Conservation (phyloP, 225 moss, liverwort and hornwort species). For the Pseudisothecium myosuroides region DNA sequence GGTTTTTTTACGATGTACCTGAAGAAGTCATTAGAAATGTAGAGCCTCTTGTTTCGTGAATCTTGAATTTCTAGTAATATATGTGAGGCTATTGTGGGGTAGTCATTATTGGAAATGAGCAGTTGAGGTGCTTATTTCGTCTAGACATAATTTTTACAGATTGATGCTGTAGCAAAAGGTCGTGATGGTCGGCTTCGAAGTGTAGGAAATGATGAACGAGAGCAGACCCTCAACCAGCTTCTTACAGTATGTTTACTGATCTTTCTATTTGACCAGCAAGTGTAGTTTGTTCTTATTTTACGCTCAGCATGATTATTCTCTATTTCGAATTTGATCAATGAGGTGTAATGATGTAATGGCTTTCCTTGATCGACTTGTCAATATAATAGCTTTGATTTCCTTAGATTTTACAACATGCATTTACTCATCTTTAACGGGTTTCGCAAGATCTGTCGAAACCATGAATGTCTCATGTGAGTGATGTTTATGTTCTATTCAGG, state of each 20-base stretch:
- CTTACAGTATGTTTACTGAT: constrained; percentile 50
- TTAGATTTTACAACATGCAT: neutral
- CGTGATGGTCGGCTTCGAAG: constrained; percentile 92
- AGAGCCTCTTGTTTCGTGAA: neutral
- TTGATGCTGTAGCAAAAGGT: constrained; percentile 96
- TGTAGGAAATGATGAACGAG: constrained; percentile 96
- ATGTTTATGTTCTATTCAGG: constrained; percentile 27
- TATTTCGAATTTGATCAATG: neutral
- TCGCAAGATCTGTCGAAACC: neutral
- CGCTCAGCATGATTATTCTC: neutral
- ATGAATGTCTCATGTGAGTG: neutral
- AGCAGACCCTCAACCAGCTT: constrained; percentile 94
- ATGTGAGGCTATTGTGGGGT: neutral
- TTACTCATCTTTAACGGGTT: neutral
- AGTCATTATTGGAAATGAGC: neutral
- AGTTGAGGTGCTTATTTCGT: neutral
- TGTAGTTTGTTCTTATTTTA: neutral
- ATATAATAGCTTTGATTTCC: neutral
- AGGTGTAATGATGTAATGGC: neutral
- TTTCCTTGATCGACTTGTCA: neutral
- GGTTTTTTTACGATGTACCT: neutral
- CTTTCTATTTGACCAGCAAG: neutral
- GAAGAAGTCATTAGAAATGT: neutral
- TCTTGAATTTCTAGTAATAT: neutral
- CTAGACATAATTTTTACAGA: constrained; percentile 22